Base-by-base conservation (phyloP, 2,329 filamentous ascomycete genomes). In the Metarhizium anisopliae region DNA sequence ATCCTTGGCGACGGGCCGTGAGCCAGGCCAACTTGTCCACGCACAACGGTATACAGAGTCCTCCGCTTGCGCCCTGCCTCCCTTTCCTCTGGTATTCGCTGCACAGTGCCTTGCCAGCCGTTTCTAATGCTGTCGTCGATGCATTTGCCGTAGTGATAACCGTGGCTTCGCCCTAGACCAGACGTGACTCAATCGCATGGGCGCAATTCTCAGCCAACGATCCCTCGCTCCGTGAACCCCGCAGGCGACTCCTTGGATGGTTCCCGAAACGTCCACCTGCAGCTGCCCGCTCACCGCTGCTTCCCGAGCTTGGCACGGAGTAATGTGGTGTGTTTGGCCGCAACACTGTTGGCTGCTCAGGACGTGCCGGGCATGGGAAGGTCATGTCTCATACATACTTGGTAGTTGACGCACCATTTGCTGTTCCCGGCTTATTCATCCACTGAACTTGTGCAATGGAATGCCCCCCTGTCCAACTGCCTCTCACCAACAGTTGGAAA, bases 281-380 rank as follows among this genome's bases (percentile, higher is more conserved):
- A 56, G 52, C 47, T 16, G 52, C 14, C n/a, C 40, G 32, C 49
- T 56, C 52, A 56, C 55, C 52, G 55, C 55, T 35, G 42, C 47
- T 51, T 54, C 51, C 32, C 20, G 45, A 30, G 20, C 45, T 20
- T 29, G 45, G 45, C 25, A 30, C 45, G 25, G 25, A 29, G 29
- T 35, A 14, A 8, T 30, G 30, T 54, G 45, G 43, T 54, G 40
- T 47, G 42, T 18, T 53, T 32, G 16, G 30, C 38, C 14, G 29
- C 13, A 2, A n/a, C 14, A 6, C 45, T 53, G 52, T 54, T 40
- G 43, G 30, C 30, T 25, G 4, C 20, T 49, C 4, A 14, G 20
- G 7, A 49, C 14, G 25, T 13, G 45, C 45, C 20, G 45, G 20
- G 20, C 25, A 30, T 51, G 30, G 36, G 18, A 11, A 11, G 18